Percentiles rank a stretch among this genome's conserved stretches.
These are phyloP conservation scores for Tricholoma terreum DNA, from an alignment of 768 basidiomycete species.

Conservation along the genomic window DNA sequence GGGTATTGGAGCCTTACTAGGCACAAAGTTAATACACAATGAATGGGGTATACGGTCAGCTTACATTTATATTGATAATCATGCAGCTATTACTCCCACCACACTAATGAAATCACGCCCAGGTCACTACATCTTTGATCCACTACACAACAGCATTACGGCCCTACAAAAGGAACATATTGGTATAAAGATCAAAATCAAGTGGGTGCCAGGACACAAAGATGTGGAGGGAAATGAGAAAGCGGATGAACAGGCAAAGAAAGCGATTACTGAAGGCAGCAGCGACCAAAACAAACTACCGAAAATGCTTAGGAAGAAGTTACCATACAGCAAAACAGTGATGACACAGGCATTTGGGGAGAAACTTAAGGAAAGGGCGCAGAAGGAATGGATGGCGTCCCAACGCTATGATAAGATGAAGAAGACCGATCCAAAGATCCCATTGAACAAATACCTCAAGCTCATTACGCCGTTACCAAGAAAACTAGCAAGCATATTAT, in stretches of 20 bases:
- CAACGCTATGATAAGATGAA: too few relatives aligned
- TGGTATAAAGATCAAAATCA: conserved; percentile 1
- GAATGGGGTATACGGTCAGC: too few relatives aligned
- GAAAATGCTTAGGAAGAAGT: background rate
- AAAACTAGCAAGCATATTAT: too few relatives aligned
- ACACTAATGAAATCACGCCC: too few relatives aligned
- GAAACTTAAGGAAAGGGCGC: too few relatives aligned
- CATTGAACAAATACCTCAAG: background rate
- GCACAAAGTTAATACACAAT: background rate
- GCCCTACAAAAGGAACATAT: background rate
- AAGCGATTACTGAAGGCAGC: too few relatives aligned
- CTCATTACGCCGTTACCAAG: background rate
- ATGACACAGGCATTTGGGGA: too few relatives aligned
- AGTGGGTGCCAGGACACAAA: too few relatives aligned
- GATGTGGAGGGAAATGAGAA: conserved; percentile 25
- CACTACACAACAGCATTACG: background rate
- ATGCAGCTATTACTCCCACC: background rate
- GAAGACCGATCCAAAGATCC: background rate
- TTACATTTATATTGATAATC: too few relatives aligned
- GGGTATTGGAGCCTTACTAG: conserved; percentile 4
- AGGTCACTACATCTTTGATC: too few relatives aligned
- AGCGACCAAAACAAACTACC: background rate
- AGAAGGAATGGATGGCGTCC: too few relatives aligned
- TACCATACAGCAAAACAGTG: background rate
- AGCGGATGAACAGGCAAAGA: too few relatives aligned